Percentiles rank a stretch among this genome's conserved stretches.
These are phyloP conservation scores for Lasiodiplodia sp. DNA, from an alignment of 2,329 filamentous ascomycete genomes.

Conservation along the genomic window DNA sequence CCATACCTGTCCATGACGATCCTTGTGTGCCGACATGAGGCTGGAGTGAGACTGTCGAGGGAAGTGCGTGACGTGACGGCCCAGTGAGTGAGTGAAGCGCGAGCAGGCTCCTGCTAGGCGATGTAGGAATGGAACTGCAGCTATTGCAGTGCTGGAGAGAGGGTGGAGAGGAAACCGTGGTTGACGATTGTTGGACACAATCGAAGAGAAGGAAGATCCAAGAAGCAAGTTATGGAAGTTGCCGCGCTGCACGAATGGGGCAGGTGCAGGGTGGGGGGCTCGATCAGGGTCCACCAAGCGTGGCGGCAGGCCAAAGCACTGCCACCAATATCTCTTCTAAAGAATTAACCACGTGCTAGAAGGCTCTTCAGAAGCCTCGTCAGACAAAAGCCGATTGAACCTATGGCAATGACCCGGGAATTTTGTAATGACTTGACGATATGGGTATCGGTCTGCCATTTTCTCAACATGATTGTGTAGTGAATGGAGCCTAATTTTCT, in stretches of 20 bases:
- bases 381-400: no score
- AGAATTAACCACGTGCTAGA: no score
- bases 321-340: no score
- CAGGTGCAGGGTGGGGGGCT: not conserved
- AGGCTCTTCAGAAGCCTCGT: no score
- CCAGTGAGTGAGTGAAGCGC: not conserved
- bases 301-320: not conserved
- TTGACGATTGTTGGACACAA: not conserved
- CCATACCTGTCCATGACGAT: not conserved
- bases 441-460: no score
- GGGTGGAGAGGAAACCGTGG: not conserved
- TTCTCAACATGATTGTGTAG: no score
- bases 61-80: not conserved
- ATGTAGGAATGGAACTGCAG: not conserved
- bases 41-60: not conserved
- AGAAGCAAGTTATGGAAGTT: not conserved
- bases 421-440: no score
- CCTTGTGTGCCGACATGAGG: not conserved
- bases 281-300: not conserved
- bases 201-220: not conserved
- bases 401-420: no score
- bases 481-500: not conserved
- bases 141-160: not conserved
- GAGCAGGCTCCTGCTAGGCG: not conserved
- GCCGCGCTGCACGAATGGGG: not conserved